These are phyloP conservation scores for Pseudozyma thailandica DNA, from an alignment of 1,284 basidiomycete species.

Conservation along the genomic window DNA sequence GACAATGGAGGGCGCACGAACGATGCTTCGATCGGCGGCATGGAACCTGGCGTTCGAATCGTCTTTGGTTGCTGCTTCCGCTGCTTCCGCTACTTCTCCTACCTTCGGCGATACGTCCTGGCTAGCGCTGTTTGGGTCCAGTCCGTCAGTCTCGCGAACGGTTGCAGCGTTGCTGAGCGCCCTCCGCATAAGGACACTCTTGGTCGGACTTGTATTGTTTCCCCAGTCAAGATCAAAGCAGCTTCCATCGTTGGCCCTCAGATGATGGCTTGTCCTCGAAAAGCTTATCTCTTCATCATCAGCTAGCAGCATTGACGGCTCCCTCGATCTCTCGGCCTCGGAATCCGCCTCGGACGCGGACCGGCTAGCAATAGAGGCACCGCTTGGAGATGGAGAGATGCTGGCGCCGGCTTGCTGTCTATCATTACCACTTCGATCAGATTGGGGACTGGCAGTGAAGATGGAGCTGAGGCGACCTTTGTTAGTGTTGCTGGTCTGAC, in stretches of 20 bases:
- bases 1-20: slow-evolving; percentile 20
- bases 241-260: slow-evolving; percentile 52
- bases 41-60: too few relatives aligned
- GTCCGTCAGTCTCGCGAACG: too few relatives aligned
- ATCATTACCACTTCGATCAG: slow-evolving; percentile 5
- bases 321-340: slow-evolving; percentile 34
- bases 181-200: slow-evolving; percentile 6
- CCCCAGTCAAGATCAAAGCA: slow-evolving; percentile 48
- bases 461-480: slow-evolving; percentile 35
- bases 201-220: slow-evolving; percentile 22
- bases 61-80: too few relatives aligned
- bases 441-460: slow-evolving; percentile 37
- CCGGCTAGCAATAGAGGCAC: slow-evolving; percentile 15
- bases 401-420: background rate
- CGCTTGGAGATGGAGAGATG: slow-evolving; percentile 21
- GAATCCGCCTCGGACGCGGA: slow-evolving; percentile 14
- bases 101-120: too few relatives aligned
- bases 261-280: slow-evolving; percentile 24
- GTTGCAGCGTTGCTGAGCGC: background rate
- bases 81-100: too few relatives aligned
- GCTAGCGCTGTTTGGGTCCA: too few relatives aligned
- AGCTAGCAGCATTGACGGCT: slow-evolving; percentile 46
- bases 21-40: slow-evolving; percentile 2
- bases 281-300: slow-evolving; percentile 33
- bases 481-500: slow-evolving; percentile 12